phyloP scores from a whole-genome alignment of 2,329 filamentous ascomycete genomes.

The Exophiala sp. region DNA sequence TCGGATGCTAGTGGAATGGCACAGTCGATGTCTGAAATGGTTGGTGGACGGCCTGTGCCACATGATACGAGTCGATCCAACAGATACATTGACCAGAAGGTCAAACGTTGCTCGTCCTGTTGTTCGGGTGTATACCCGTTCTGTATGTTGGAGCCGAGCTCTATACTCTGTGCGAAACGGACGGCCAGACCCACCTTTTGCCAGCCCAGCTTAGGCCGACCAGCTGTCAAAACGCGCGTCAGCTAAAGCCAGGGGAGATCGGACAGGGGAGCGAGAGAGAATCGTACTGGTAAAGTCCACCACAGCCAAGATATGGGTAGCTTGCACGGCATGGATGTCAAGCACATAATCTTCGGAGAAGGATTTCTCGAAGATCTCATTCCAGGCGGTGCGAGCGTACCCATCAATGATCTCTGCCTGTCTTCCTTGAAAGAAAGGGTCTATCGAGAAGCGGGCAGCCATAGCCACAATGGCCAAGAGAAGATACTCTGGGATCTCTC shows the following conservation, averaged over 20 bases:
- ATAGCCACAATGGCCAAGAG: conserved; percentile 34
- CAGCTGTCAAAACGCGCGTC: conserved; percentile 24
- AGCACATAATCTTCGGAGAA: conserved; percentile 32
- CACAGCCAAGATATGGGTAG: conserved; percentile 35
- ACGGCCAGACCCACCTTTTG: conserved; percentile 35
- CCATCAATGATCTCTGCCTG: conserved; percentile 26
- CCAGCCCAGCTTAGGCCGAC: conserved; percentile 34
- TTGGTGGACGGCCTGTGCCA: conserved; percentile 21
- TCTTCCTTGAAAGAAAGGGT: conserved; percentile 31
- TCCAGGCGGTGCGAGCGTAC: conserved; percentile 35
- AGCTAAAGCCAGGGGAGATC: background rate
- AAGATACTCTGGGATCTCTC: conserved; percentile 31
- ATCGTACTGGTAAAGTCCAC: conserved; percentile 38
- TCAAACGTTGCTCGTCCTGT: conserved; percentile 31
- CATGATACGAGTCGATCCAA: conserved; percentile 33
- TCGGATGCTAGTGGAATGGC: conserved; percentile 30
- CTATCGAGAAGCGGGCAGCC: conserved; percentile 32
- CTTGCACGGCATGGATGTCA: conserved; percentile 36
- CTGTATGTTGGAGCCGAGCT: conserved; percentile 30
- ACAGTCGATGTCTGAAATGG: conserved; percentile 29
- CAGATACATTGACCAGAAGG: conserved; percentile 34
- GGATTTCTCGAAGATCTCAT: conserved; percentile 33
- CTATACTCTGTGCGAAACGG: conserved; percentile 57
- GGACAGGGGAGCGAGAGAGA: background rate
- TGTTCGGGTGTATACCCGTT: conserved; percentile 21